A percentile compares a stretch with the other conserved stretches of the same genome.
Conservation (phyloP, 1,284 basidiomycete species). For the Cutaneotrichosporon cyanovorans region DNA sequence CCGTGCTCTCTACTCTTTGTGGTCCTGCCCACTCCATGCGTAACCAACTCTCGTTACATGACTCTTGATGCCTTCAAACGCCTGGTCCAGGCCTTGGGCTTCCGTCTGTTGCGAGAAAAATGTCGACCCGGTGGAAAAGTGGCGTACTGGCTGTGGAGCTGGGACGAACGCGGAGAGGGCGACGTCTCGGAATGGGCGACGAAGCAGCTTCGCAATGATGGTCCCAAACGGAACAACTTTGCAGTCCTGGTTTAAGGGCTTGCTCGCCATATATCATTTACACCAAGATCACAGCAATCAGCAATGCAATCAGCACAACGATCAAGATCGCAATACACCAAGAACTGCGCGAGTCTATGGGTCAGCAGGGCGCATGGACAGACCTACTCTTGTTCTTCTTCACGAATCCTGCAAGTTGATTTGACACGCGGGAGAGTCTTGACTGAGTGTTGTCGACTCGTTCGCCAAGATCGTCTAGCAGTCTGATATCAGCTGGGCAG, state of each 20-base stretch:
- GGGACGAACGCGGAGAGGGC: constrained; percentile 12
- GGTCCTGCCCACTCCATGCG: constrained; percentile 70
- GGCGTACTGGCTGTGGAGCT: constrained; percentile 42
- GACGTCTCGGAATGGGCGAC: constrained; percentile 35
- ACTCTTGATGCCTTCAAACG: constrained; percentile 54
- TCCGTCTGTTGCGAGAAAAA: constrained; percentile 53
- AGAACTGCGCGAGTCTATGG: constrained; percentile 61
- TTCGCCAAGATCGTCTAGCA: constrained; percentile 71
- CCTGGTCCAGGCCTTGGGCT: constrained; percentile 61
- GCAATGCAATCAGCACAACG: constrained; percentile 50
- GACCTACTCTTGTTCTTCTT: constrained; percentile 67
- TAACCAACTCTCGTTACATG: constrained; percentile 73
- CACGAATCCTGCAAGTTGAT: constrained; percentile 67
- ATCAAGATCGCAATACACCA: constrained; percentile 59
- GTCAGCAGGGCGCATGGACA: neutral
- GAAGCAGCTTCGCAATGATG: constrained; percentile 57
- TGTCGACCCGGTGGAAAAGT: constrained; percentile 51
- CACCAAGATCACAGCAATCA: constrained; percentile 52
- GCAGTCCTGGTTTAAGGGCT: constrained; percentile 46
- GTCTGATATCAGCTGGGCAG: constrained; percentile 52
- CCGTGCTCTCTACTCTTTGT: constrained; percentile 60
- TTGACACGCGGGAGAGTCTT: constrained; percentile 63
- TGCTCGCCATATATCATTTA: constrained; percentile 30
- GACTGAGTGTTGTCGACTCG: constrained; percentile 66
- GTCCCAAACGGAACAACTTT: constrained; percentile 69